Percentiles rank a stretch among this genome's conserved stretches.
Evolutionary conservation across 1,284 basidiomycete genomes (phyloP).

Genomic region (Rhizopogon parksii): DNA sequence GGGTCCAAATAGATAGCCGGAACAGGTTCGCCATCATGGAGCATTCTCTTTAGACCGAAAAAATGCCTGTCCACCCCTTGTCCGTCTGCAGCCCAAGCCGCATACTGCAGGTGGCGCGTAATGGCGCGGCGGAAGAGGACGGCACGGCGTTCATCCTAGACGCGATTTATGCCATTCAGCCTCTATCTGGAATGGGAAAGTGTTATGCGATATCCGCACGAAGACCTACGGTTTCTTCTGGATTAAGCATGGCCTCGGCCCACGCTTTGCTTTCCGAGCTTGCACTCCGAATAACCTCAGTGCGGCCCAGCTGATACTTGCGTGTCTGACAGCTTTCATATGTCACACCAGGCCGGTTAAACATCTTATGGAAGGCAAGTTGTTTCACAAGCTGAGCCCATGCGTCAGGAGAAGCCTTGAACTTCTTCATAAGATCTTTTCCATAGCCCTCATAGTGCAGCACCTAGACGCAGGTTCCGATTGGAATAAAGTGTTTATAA

Average conservation of each 20-base stretch:
- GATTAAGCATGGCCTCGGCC: slow-evolving; percentile 82
- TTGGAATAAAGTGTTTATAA: not conserved
- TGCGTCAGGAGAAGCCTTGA: slow-evolving; percentile 88
- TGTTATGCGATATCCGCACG: not conserved
- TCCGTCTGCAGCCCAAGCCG: slow-evolving; percentile 86
- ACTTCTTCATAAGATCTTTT: slow-evolving; percentile 83
- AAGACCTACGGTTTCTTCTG: slow-evolving; percentile 41
- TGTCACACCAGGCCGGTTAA: slow-evolving; percentile 71
- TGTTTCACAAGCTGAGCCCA: slow-evolving; percentile 96
- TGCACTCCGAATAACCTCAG: slow-evolving; percentile 88
- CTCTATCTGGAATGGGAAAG: not conserved
- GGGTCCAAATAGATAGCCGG: slow-evolving; percentile 79
- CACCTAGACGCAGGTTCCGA: slow-evolving; percentile 35
- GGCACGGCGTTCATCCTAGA: slow-evolving; percentile 57
- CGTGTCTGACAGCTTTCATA: slow-evolving; percentile 96
- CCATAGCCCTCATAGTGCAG: slow-evolving; percentile 91
- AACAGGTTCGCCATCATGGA: slow-evolving; percentile 69
- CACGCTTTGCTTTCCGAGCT: slow-evolving; percentile 82
- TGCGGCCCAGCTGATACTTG: slow-evolving; percentile 86
- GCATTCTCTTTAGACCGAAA: slow-evolving; percentile 85
- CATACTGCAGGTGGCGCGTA: slow-evolving; percentile 81
- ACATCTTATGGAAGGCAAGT: slow-evolving; percentile 89
- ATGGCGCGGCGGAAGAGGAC: slow-evolving; percentile 75
- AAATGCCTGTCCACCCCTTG: slow-evolving; percentile 95
- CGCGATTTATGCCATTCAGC: slow-evolving; percentile 15